These are phyloP conservation scores for Raffaelea ambrosiae DNA, from an alignment of 2,329 filamentous ascomycete genomes.

Conservation along the genomic window DNA sequence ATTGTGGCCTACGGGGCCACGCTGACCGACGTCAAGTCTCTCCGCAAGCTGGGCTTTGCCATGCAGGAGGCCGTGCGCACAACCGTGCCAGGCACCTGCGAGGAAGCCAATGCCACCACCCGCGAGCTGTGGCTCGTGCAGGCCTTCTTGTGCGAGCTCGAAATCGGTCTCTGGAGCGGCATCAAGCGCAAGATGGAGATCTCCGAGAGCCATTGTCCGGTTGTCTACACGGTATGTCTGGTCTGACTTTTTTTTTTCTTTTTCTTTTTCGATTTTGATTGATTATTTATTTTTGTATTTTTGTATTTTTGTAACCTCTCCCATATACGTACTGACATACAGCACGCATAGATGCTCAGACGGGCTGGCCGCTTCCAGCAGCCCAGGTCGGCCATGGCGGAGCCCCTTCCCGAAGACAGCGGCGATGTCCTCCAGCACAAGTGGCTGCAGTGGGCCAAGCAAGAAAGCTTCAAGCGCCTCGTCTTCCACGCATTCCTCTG, in stretches of 20 bases:
- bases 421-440: constrained; percentile 5
- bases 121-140: constrained; percentile 40
- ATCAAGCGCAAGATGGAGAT: constrained; percentile 49
- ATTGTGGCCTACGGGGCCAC: constrained; percentile 53
- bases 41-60: constrained; percentile 50
- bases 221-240: constrained; percentile 8
- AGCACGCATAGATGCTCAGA: constrained; percentile 7
- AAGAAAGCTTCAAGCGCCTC: constrained; percentile 31
- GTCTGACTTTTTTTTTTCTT: neutral
- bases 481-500: constrained; percentile 57
- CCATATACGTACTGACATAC: neutral
- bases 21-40: constrained; percentile 42
- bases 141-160: constrained; percentile 37
- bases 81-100: constrained; percentile 28
- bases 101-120: constrained; percentile 35
- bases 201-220: constrained; percentile 34
- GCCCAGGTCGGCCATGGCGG: neutral
- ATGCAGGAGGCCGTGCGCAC: constrained; percentile 42
- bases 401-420: neutral
- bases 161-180: constrained; percentile 46
- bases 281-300: neutral
- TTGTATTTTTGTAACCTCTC: neutral
- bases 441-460: constrained; percentile 9
- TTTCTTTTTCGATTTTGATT: neutral
- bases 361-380: constrained; percentile 7